A percentile compares a stretch with the other conserved stretches of the same genome.
Conservation (phyloP, 371 early-diverging fungal genomes). For the Mortierella sp. region DNA sequence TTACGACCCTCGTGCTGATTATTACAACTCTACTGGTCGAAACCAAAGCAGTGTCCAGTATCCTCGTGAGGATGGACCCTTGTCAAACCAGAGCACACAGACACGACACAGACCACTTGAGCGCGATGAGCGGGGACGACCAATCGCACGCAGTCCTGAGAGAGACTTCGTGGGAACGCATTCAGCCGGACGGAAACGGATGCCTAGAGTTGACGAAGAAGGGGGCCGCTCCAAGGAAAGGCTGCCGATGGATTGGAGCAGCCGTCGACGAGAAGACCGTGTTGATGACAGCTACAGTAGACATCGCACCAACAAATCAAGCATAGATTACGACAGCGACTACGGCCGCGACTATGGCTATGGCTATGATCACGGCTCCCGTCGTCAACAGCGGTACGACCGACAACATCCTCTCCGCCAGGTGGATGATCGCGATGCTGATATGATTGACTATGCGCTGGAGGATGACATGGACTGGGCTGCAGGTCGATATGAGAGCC, state of each 20-base stretch:
- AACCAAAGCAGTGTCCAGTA: no score
- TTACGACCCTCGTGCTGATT: background rate
- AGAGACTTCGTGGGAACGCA: constrained; percentile 26
- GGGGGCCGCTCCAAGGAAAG: background rate
- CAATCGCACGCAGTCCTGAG: constrained; percentile 30
- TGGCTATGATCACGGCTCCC: background rate
- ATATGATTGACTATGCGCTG: constrained; percentile 9
- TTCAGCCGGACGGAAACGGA: background rate
- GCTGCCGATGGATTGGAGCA: background rate
- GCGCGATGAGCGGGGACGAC: constrained; percentile 6
- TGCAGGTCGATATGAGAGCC: constrained; percentile 35
- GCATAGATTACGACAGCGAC: constrained; percentile 9
- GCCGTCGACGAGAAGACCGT: background rate
- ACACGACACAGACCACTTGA: constrained; percentile 22
- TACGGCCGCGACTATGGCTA: background rate
- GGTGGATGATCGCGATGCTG: constrained; percentile 2
- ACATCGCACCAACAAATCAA: background rate
- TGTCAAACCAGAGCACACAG: constrained; percentile 7
- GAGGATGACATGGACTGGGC: constrained; percentile 51
- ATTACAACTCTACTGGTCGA: background rate
- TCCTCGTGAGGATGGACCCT: constrained; percentile 1
- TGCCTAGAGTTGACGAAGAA: background rate
- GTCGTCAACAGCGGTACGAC: background rate
- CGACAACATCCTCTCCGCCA: no score
- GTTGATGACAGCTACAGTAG: background rate